A percentile compares a stretch with the other conserved stretches of the same genome.
Evolutionary conservation across 208 protist genomes (phyloP).

Genomic region (Willaertia magna): DNA sequence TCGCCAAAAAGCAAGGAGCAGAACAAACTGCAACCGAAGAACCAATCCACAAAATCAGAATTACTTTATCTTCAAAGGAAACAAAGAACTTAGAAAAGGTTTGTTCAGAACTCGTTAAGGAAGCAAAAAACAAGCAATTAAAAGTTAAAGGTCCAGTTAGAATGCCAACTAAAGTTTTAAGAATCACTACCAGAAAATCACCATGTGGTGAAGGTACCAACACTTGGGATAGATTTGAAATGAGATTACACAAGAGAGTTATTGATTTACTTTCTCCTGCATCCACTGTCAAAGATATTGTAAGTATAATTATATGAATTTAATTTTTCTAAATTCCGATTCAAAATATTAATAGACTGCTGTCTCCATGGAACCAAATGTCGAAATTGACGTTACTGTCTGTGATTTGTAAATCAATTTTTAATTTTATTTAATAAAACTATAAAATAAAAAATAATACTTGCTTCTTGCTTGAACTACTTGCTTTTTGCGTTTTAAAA

Average conservation of each 20-base stretch:
- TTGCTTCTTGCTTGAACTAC: too few relatives aligned
- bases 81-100: slow-evolving; percentile 90
- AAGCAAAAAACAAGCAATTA: slow-evolving; percentile 84
- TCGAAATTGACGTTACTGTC: slow-evolving; percentile 68
- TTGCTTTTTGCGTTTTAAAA: too few relatives aligned
- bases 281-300: slow-evolving; percentile 42
- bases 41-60: slow-evolving; percentile 69
- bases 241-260: slow-evolving; percentile 99
- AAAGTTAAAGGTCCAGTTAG: slow-evolving; percentile 86
- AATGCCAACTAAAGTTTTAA: slow-evolving; percentile 92
- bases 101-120: slow-evolving; percentile 75
- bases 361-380: slow-evolving; percentile 64
- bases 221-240: slow-evolving; percentile 97
- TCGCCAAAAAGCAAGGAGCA: neutral
- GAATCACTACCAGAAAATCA: slow-evolving; percentile 95
- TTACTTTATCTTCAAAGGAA: slow-evolving; percentile 91
- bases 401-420: slow-evolving; percentile 29
- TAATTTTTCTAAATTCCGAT: neutral
- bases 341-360: slow-evolving; percentile 42
- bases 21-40: neutral
- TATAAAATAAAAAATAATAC: too few relatives aligned
- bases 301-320: neutral
- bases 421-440: neutral
- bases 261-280: slow-evolving; percentile 85
- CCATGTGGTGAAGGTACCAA: slow-evolving; percentile 99